Evolutionary conservation across 176 grass and related monocot species (phyloP).

Genomic region (Rhipidocladum racemiflorum): DNA sequence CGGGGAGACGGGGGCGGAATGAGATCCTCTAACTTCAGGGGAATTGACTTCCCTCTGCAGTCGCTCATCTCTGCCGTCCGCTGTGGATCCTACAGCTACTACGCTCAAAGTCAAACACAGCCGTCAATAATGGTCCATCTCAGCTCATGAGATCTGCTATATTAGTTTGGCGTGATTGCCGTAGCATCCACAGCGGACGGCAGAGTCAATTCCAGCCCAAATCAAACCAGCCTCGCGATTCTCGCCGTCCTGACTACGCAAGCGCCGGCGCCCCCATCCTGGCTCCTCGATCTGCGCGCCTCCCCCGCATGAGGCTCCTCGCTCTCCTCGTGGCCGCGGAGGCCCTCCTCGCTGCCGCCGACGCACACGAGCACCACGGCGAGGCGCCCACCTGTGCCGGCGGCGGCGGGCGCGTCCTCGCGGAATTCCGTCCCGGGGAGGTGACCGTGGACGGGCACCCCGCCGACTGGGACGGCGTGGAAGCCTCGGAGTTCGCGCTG

Average conservation of each 20-base stretch:
- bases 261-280: background rate
- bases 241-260: background rate
- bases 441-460: conserved; percentile 78
- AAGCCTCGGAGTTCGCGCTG: conserved; percentile 72
- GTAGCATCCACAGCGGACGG: too few relatives aligned
- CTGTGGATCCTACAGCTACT: too few relatives aligned
- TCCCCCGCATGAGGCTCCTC: conserved; percentile 20
- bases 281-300: conserved; percentile 5
- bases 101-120: too few relatives aligned
- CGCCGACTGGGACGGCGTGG: conserved; percentile 70
- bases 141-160: too few relatives aligned
- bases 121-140: too few relatives aligned
- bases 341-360: conserved; percentile 15
- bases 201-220: too few relatives aligned
- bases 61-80: too few relatives aligned
- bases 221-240: background rate
- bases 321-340: conserved; percentile 28
- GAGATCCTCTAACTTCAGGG: too few relatives aligned
- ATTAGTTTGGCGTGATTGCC: too few relatives aligned
- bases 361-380: conserved; percentile 76
- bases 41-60: too few relatives aligned
- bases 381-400: conserved; percentile 52
- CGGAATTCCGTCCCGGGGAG: conserved; percentile 70
- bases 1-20: background rate
- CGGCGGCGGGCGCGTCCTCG: conserved; percentile 53